Percentiles rank a stretch among this genome's conserved stretches.
Conservation (phyloP, 345 rosid species). For the Tarenaya hassleriana region DNA sequence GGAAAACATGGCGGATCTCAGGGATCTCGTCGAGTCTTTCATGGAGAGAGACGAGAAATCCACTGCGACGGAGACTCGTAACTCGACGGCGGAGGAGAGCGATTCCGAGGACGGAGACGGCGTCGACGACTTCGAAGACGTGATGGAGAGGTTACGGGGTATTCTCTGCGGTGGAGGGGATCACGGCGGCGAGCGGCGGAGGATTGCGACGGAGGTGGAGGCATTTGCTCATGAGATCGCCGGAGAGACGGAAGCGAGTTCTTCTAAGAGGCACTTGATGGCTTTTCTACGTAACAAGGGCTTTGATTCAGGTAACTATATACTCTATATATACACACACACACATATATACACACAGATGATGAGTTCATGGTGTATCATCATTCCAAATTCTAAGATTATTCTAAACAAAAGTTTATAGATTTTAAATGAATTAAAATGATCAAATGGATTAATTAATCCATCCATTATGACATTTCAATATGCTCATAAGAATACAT, state of each 20-base stretch:
- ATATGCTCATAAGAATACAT: too few relatives aligned
- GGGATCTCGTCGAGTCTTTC: slow-evolving; percentile 68
- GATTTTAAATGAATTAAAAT: too few relatives aligned
- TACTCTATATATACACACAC: neutral
- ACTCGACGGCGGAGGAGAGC: slow-evolving; percentile 2
- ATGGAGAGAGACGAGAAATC: slow-evolving; percentile 43
- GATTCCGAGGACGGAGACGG: slow-evolving; percentile 22
- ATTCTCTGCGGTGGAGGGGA: slow-evolving; percentile 20
- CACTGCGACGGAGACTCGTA: neutral
- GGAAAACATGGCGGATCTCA: slow-evolving; percentile 44
- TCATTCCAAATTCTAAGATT: too few relatives aligned
- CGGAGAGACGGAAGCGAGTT: slow-evolving; percentile 23
- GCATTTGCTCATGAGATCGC: slow-evolving; percentile 17
- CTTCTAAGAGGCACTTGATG: slow-evolving; percentile 48
- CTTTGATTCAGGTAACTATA: slow-evolving; percentile 61
- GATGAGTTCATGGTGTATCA: too few relatives aligned
- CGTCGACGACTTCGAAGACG: slow-evolving; percentile 34
- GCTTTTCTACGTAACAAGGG: slow-evolving; percentile 47
- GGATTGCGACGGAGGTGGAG: slow-evolving; percentile 30
- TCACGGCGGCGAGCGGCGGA: slow-evolving; percentile 26
- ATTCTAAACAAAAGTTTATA: too few relatives aligned
- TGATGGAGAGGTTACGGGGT: slow-evolving; percentile 29
- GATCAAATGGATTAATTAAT: too few relatives aligned
- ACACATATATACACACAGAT: too few relatives aligned
- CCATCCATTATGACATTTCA: too few relatives aligned